A percentile compares a stretch with the other conserved stretches of the same genome.
phyloP scores from a whole-genome alignment of 306 rosid species.

The Lathyrus aphaca region DNA sequence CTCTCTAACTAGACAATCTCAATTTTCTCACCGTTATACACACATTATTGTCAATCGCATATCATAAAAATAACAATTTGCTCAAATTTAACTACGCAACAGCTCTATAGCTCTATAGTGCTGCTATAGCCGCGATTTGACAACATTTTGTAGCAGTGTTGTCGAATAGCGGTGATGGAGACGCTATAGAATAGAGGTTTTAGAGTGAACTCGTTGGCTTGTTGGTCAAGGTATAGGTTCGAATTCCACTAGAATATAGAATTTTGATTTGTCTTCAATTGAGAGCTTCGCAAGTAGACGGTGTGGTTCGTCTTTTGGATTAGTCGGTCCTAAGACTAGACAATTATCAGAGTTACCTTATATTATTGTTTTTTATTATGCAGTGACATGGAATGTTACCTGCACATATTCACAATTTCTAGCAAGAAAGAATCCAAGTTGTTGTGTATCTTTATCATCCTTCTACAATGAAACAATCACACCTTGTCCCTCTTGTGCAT shows the following conservation, averaged over 20 bases:
- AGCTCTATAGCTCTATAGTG: neutral
- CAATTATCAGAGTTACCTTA: neutral
- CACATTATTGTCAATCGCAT: neutral
- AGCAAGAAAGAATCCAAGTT: slow-evolving; percentile 77
- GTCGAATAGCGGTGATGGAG: neutral
- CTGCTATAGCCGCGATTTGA: neutral
- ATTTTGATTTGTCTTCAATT: too few relatives aligned
- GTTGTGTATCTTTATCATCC: slow-evolving; percentile 91
- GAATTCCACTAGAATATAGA: too few relatives aligned
- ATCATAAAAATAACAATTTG: neutral
- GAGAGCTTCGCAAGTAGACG: too few relatives aligned
- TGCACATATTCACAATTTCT: slow-evolving; percentile 91
- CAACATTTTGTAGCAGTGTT: neutral
- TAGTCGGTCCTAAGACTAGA: too few relatives aligned
- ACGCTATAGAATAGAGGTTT: neutral
- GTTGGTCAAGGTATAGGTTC: too few relatives aligned
- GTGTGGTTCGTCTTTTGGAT: too few relatives aligned
- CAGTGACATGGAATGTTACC: slow-evolving; percentile 99
- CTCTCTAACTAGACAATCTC: slow-evolving; percentile 14
- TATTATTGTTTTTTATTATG: slow-evolving; percentile 17
- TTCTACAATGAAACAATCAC: slow-evolving; percentile 85
- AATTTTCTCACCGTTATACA: slow-evolving; percentile 1
- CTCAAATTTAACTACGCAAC: neutral
- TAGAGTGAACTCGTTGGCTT: too few relatives aligned
- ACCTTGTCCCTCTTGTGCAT: slow-evolving; percentile 83